phyloP scores from a whole-genome alignment of 139 green algal species.

The Trebouxia sp. region DNA sequence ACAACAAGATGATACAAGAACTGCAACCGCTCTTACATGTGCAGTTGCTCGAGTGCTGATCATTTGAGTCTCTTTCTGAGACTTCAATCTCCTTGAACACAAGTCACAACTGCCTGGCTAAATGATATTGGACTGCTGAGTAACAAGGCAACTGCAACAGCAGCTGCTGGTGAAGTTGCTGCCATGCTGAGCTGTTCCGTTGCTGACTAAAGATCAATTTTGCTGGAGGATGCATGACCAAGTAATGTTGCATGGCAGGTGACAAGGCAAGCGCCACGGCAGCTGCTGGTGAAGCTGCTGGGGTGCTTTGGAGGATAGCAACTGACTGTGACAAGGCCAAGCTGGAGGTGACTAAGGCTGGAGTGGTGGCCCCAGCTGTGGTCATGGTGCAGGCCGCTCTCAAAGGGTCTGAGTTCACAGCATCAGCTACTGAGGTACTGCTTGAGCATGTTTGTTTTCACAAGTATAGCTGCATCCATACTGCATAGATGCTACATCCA shows the following conservation, averaged over 20 bases:
- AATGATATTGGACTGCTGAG: no score
- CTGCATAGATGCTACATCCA: no score
- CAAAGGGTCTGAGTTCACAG: not conserved
- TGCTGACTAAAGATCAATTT: no score
- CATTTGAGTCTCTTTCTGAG: no score
- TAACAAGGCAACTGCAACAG: not conserved
- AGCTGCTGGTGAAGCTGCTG: not conserved
- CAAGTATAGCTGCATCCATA: not conserved
- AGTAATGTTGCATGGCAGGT: no score
- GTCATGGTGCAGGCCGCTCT: not conserved
- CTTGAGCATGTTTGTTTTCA: not conserved
- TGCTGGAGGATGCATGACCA: no score
- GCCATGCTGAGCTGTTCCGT: no score
- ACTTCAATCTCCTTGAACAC: no score
- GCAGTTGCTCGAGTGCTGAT: no score
- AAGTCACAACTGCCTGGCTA: not conserved
- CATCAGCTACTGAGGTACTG: not conserved
- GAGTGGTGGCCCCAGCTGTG: not conserved
- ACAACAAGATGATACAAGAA: no score
- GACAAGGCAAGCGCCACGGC: not conserved
- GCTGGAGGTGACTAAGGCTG: slow-evolving; percentile 14
- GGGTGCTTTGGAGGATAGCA: slow-evolving; percentile 2
- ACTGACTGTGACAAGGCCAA: slow-evolving; percentile 8
- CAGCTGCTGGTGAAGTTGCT: not conserved
- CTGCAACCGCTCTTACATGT: no score